Evolutionary conservation across 1,139 yeast species (phyloP), one percentile per base, ranked within the genome.

Genomic region (Lodderomyces metapsilosis): DNA sequence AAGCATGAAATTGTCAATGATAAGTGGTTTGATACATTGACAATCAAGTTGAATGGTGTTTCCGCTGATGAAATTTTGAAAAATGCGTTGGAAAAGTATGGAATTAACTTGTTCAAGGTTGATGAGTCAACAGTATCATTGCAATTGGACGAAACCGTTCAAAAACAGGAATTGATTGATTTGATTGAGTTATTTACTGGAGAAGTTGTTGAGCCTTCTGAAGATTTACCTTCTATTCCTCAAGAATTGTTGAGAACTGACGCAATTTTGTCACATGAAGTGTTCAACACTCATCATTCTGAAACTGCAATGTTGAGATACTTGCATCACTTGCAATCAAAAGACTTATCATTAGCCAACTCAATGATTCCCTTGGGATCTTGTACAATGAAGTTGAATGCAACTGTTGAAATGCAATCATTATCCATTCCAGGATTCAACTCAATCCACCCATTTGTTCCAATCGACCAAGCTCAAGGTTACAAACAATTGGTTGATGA

Each of bases 361-460:
- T 87, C 97, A 11, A 92, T 92, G 98, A 92, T 92, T 49, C 95
- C 98, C 33, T 77, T 92, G 51, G 98, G 98, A 27, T 88, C 96
- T 8, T 92, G 98, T 71, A 92, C 98, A 27, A 92, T 92, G 98
- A 92, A 92, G 66, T 76, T 92, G 57, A 92, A 92, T 59, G 85
- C 96, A 40, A 91, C 98, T 2, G 95, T 89, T 12, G 94, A 88
- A 63, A 92, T 92, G 98, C 80, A 81, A 50, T 91, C 98, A 36
- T 76, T 92, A 46, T 84, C 97, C 4, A 89, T 96, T 84, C 96
- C 97, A 22, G 96, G 94, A 48, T 89, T 92, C 63, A 78, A 82
- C 43, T 76, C 80, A 30, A 74, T 92, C 45, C 98, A 92, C 62
- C 98, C 98, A 21, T 92, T 92, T 65, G 96, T 82, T 41, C 98